A percentile compares a stretch with the other conserved stretches of the same genome.
Evolutionary conservation across 352 stramenopile species (phyloP).

Genomic region (Pythium coloratum): DNA sequence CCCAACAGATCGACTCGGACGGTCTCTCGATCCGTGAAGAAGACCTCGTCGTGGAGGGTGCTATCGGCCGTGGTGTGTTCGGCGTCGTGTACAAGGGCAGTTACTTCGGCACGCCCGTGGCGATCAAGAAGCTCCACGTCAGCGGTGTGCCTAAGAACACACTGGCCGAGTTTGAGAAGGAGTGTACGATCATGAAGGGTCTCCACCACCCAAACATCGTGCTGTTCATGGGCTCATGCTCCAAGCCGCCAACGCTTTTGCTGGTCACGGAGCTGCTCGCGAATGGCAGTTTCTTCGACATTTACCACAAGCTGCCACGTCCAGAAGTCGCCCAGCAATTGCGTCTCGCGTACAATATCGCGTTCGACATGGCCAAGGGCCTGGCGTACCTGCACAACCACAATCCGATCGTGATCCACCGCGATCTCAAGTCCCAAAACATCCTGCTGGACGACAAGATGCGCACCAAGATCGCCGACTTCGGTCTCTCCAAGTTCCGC

Average conservation of each 20-base stretch:
- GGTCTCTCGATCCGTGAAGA: conserved; percentile 80
- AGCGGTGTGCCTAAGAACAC: conserved; percentile 82
- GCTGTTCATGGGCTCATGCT: conserved; percentile 97
- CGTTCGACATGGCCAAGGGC: conserved; percentile 90
- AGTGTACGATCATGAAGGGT: conserved; percentile 84
- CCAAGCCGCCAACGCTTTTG: conserved; percentile 94
- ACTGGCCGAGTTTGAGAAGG: conserved; percentile 79
- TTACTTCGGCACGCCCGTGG: conserved; percentile 82
- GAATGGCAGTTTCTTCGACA: conserved; percentile 87
- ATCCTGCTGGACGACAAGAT: conserved; percentile 83
- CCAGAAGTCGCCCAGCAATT: conserved; percentile 56
- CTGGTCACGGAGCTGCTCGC: conserved; percentile 94
- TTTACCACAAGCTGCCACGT: conserved; percentile 79
- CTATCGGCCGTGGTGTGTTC: conserved; percentile 79
- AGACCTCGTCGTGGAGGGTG: conserved; percentile 65
- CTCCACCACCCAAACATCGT: conserved; percentile 98
- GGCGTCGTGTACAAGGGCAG: conserved; percentile 81
- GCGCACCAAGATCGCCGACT: conserved; percentile 85
- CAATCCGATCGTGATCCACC: conserved; percentile 97
- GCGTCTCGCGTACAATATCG: conserved; percentile 73
- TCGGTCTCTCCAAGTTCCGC: conserved; percentile 81
- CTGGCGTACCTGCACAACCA: conserved; percentile 97
- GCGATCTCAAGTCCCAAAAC: conserved; percentile 83
- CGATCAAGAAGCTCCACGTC: conserved; percentile 85
- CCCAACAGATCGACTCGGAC: conserved; percentile 50